Evolutionary conservation across 441 rosid species (phyloP).

Genomic region (Iberis amara): DNA sequence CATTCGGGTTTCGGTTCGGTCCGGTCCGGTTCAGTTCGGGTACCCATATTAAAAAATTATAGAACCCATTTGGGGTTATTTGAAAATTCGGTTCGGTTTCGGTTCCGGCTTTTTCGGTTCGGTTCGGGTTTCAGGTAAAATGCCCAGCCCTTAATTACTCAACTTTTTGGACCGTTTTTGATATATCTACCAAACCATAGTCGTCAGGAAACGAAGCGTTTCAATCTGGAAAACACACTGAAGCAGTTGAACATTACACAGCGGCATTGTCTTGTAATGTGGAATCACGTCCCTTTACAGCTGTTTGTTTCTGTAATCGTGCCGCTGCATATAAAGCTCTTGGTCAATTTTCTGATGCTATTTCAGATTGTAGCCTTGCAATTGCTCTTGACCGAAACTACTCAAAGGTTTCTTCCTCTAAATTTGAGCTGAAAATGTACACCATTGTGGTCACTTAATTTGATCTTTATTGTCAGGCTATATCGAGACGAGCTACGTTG

Average conservation of each 20-base stretch:
- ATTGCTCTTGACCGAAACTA: constrained; percentile 85
- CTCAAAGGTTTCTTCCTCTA: constrained; percentile 53
- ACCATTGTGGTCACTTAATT: not conserved
- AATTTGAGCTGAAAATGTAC: not conserved
- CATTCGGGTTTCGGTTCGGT: too few relatives aligned
- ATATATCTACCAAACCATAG: constrained; percentile 34
- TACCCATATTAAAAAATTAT: too few relatives aligned
- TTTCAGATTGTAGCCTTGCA: constrained; percentile 95
- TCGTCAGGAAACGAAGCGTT: constrained; percentile 90
- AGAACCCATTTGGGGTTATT: too few relatives aligned
- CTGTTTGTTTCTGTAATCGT: constrained; percentile 93
- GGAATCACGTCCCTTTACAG: constrained; percentile 87
- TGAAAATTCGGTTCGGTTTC: too few relatives aligned
- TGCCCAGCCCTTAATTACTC: too few relatives aligned
- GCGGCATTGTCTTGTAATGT: constrained; percentile 68
- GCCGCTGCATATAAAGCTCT: constrained; percentile 83
- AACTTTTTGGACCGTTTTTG: constrained; percentile 1
- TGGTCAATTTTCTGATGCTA: constrained; percentile 78
- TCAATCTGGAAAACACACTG: constrained; percentile 76
- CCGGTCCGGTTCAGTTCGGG: too few relatives aligned
- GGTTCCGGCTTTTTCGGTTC: too few relatives aligned
- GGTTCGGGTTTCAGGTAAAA: too few relatives aligned
- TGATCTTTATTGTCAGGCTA: constrained; percentile 52
- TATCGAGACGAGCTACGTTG: constrained; percentile 77
- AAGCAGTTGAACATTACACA: constrained; percentile 88